phyloP scores from a whole-genome alignment of 1,284 basidiomycete genomes.

The Exobasidium cylindrosporum region DNA sequence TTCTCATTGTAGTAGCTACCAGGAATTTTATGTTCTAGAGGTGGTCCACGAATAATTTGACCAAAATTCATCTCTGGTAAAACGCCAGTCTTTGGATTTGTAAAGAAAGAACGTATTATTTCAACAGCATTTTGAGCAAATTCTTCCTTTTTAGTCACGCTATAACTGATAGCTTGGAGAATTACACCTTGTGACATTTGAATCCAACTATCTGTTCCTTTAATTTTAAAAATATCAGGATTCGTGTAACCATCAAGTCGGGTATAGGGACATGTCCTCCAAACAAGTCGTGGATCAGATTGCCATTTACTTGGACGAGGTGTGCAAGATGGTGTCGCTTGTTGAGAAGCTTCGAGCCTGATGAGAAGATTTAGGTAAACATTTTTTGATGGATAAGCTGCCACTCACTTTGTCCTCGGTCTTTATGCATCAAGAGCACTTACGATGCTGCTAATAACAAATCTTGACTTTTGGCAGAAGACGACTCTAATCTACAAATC shows the following conservation, averaged over 20 bases:
- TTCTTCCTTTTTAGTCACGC: constrained; percentile 57
- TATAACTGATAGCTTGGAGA: constrained; percentile 65
- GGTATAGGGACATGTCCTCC: constrained; percentile 65
- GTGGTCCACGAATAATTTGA: constrained; percentile 67
- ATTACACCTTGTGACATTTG: constrained; percentile 64
- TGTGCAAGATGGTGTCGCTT: neutral
- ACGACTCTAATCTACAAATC: too few relatives aligned
- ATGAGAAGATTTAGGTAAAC: too few relatives aligned
- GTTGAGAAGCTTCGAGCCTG: too few relatives aligned
- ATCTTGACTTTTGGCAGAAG: too few relatives aligned
- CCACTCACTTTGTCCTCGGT: too few relatives aligned
- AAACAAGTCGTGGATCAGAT: constrained; percentile 39
- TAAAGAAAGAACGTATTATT: constrained; percentile 65
- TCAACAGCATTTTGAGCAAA: constrained; percentile 29
- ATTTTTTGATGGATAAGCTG: too few relatives aligned
- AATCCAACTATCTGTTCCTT: constrained; percentile 63
- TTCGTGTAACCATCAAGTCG: constrained; percentile 66
- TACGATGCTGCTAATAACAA: too few relatives aligned
- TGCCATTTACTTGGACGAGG: neutral
- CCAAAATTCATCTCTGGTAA: constrained; percentile 69
- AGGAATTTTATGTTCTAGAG: constrained; percentile 33
- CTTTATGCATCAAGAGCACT: too few relatives aligned
- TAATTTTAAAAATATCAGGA: constrained; percentile 64
- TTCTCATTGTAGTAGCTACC: constrained; percentile 2
- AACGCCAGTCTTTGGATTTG: constrained; percentile 64